Evolutionary conservation across 805 yeast species (phyloP), one percentile per base, ranked within the genome.

Genomic region (Pichia paraexigua): DNA sequence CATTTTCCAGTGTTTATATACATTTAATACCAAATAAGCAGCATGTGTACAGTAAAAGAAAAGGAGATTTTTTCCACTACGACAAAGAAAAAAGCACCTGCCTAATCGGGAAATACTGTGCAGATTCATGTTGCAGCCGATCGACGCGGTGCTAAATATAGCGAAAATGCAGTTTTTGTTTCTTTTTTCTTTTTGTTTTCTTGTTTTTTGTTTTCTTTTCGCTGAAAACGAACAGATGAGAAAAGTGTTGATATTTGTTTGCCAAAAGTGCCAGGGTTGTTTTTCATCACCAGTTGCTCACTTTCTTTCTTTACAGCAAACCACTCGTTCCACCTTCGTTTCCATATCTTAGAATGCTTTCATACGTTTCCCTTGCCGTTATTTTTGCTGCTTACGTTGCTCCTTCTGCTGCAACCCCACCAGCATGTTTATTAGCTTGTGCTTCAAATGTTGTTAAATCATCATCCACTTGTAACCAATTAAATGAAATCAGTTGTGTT

Each of bases 371-470:
- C 15, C 46, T 62, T 25, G 64, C 66, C 42, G 49, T 64, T 22
- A 54, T 73, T 53, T 72, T 76, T 48, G 67, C 76, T 30, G 62
- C 66, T 9, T 65, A 69, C 54, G 60, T 74, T 52, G 63, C 66
- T 39, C 71, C 77, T 24, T 62, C 74, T 32, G 75, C 76, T 30
- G 78, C 80, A 45, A 75, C 92, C 51, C 94, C 96, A 48, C 96
- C 97, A 54, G 96, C 97, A 40, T 90, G 96, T 75, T 71, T 90
- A 58, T 75, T 90, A 67, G 95, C 96, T 41, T 89, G 96, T 78
- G 92, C 87, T 53, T 77, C 88, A 52, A 76, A 79, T 62, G 91
- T 85, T 51, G 73, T 77, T 56, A 77, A 77, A 65, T 55, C 60
- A 7, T 75, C 82, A 17, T 68, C 79, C 42, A 54, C 71, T 45